Evolutionary conservation across 352 stramenopile species (phyloP).

Genomic region (Phytophthora sp.): DNA sequence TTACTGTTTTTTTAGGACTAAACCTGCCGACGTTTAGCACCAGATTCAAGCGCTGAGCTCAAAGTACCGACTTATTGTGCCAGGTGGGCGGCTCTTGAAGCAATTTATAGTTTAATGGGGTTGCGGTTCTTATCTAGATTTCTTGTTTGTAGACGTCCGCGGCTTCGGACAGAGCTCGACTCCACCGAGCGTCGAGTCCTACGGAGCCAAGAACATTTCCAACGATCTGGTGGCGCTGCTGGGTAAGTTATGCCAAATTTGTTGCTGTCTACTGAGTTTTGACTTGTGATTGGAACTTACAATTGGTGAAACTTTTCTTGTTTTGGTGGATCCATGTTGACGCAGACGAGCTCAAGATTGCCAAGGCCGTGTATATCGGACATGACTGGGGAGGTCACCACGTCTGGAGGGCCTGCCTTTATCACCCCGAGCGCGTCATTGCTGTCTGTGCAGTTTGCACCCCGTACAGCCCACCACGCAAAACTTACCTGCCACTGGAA

Average conservation of each 20-base stretch:
- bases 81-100: constrained; percentile 15
- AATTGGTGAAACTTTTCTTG: not conserved
- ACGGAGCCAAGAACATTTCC: constrained; percentile 57
- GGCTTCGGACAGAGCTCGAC: constrained; percentile 59
- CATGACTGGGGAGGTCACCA: constrained; percentile 70
- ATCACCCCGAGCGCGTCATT: constrained; percentile 60
- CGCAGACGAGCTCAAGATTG: constrained; percentile 54
- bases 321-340: not conserved
- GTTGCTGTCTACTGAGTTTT: not conserved
- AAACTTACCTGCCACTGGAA: constrained; percentile 40
- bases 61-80: constrained; percentile 62
- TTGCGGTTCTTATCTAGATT: not conserved
- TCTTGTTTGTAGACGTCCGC: constrained; percentile 43
- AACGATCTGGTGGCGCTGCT: constrained; percentile 47
- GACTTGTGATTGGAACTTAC: not conserved
- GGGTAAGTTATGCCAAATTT: constrained; percentile 17
- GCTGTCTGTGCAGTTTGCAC: constrained; percentile 61
- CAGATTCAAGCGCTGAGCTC: constrained; percentile 51
- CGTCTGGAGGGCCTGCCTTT: constrained; percentile 62
- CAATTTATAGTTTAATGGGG: not conserved
- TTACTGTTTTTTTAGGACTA: not conserved
- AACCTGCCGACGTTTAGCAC: constrained; percentile 42
- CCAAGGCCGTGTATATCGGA: constrained; percentile 58
- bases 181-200: constrained; percentile 36
- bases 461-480: constrained; percentile 49